Evolutionary conservation across 1,284 basidiomycete genomes (phyloP).

Genomic region (Melampsora larici-populina): DNA sequence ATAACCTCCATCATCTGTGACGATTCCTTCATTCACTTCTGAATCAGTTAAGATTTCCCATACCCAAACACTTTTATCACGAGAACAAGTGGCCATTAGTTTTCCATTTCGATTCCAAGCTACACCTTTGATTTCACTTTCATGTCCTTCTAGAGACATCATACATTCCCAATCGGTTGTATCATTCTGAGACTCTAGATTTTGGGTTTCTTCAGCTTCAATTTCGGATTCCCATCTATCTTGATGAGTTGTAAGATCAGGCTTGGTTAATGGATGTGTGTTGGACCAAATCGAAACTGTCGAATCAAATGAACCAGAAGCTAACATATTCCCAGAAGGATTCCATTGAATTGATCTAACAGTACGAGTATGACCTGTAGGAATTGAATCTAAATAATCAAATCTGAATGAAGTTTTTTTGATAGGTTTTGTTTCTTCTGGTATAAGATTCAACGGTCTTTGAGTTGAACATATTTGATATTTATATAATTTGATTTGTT

Average conservation of each 20-base stretch:
- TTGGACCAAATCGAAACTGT: conserved; percentile 88
- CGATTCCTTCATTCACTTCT: conserved; percentile 61
- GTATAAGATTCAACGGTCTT: conserved; percentile 11
- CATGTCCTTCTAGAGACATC: conserved; percentile 86
- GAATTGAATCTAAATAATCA: conserved; percentile 50
- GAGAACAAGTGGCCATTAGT: conserved; percentile 82
- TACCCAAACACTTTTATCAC: conserved; percentile 97
- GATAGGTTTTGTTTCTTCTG: conserved; percentile 47
- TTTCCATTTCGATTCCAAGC: conserved; percentile 75
- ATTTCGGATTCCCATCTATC: conserved; percentile 52
- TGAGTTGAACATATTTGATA: conserved; percentile 40
- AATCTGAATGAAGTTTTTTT: conserved; percentile 46
- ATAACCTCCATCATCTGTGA: conserved; percentile 65
- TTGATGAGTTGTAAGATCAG: conserved; percentile 55
- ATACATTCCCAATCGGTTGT: conserved; percentile 68
- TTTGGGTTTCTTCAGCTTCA: conserved; percentile 57
- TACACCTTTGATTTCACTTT: conserved; percentile 94
- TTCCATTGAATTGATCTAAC: conserved; percentile 88
- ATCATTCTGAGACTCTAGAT: conserved; percentile 49
- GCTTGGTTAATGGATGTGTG: conserved; percentile 34
- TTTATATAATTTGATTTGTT: conserved; percentile 49
- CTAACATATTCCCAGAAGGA: conserved; percentile 81
- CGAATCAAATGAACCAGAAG: conserved; percentile 90
- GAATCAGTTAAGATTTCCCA: conserved; percentile 68
- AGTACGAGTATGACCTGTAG: conserved; percentile 82